Evolutionary conservation across 352 stramenopile species (phyloP).

Genomic region (Aphanomyces cochlioides): DNA sequence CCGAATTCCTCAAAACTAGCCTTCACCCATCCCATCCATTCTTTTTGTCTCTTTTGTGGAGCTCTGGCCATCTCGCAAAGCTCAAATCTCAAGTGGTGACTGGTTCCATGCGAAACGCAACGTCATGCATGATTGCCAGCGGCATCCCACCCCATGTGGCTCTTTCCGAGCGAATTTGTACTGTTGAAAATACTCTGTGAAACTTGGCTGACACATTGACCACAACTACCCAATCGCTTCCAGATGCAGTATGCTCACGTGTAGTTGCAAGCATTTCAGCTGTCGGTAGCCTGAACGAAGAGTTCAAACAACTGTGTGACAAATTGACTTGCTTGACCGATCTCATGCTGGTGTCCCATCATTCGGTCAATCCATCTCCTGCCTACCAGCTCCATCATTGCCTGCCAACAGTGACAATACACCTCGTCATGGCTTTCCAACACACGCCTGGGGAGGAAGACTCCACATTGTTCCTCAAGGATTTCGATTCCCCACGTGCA

Average conservation of each 20-base stretch:
- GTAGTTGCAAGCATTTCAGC: neutral
- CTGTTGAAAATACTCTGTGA: neutral
- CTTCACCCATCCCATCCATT: neutral
- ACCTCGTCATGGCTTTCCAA: neutral
- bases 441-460: neutral
- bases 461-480: neutral
- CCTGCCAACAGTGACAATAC: neutral
- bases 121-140: neutral
- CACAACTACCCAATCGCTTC: neutral
- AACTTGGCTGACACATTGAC: neutral
- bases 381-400: neutral
- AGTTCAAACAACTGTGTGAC: neutral
- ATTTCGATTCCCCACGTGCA: conserved; percentile 5
- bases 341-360: too few relatives aligned
- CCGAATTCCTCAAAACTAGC: neutral
- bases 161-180: neutral
- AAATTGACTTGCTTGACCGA: neutral
- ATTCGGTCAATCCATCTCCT: too few relatives aligned
- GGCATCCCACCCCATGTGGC: neutral
- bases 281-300: neutral
- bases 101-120: neutral
- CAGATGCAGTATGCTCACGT: neutral
- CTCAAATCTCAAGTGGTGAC: neutral
- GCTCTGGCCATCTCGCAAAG: neutral
- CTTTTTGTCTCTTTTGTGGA: conserved; percentile 6